A percentile compares a stretch with the other conserved stretches of the same genome.
Conservation (phyloP, 495 filamentous ascomycete species). For the Letharia lupina region DNA sequence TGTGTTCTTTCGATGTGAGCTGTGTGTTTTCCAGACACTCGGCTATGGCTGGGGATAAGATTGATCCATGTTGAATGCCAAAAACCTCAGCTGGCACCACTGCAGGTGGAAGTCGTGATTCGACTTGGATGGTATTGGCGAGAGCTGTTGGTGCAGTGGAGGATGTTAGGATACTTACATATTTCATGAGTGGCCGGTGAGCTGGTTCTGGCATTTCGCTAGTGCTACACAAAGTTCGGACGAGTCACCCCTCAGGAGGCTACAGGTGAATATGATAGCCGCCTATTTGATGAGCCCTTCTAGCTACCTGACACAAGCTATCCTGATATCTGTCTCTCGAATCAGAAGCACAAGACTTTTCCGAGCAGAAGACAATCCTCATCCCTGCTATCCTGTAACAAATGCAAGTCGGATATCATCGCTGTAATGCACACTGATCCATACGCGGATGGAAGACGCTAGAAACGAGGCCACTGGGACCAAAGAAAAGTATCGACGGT, state of each 20-base stretch:
- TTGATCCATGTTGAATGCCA: too few relatives aligned
- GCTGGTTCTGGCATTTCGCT: too few relatives aligned
- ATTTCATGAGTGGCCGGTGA: too few relatives aligned
- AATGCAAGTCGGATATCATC: slow-evolving; percentile 43
- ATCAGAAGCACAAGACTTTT: slow-evolving; percentile 18
- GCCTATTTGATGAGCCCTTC: neutral
- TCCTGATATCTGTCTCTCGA: neutral
- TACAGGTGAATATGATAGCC: neutral
- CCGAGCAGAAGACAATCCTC: slow-evolving; percentile 31
- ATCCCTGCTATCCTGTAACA: slow-evolving; percentile 34
- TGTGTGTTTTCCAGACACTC: too few relatives aligned
- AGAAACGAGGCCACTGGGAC: neutral
- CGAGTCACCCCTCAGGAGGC: neutral
- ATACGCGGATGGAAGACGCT: slow-evolving; percentile 2
- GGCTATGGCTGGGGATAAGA: too few relatives aligned
- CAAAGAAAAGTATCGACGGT: slow-evolving; percentile 23
- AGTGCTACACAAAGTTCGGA: too few relatives aligned
- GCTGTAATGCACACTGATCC: slow-evolving; percentile 21
- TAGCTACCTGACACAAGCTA: neutral
- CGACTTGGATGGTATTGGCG: too few relatives aligned
- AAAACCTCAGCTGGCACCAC: too few relatives aligned
- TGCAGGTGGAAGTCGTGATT: too few relatives aligned
- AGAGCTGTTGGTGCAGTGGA: too few relatives aligned
- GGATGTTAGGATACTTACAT: too few relatives aligned
- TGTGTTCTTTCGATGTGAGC: too few relatives aligned